Conservation (phyloP, 2,329 filamentous ascomycete genomes). For the Drechmeria coniospora region DNA sequence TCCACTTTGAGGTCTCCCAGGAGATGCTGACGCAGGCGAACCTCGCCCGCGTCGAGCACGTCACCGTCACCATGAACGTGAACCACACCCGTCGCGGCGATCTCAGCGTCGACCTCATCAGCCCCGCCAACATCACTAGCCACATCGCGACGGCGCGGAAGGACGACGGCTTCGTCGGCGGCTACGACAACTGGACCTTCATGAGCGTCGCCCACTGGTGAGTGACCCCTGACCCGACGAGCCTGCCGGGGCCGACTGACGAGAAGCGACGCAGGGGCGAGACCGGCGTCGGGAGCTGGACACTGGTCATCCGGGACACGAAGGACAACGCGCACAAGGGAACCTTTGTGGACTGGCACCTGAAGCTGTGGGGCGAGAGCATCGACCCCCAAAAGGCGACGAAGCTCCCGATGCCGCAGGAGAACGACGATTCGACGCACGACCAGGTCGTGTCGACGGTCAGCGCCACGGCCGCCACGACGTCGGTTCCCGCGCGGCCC, state of each 20-base stretch:
- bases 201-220: conserved; percentile 97
- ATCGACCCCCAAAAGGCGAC: conserved; percentile 60
- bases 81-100: conserved; percentile 79
- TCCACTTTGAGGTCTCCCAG: conserved; percentile 65
- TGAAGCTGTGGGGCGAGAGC: conserved; percentile 86
- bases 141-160: conserved; percentile 65
- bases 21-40: conserved; percentile 74
- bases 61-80: conserved; percentile 95
- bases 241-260: conserved; percentile 1
- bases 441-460: conserved; percentile 46
- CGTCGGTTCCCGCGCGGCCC: too few relatives aligned
- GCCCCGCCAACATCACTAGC: conserved; percentile 66
- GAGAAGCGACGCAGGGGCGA: conserved; percentile 62
- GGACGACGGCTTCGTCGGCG: conserved; percentile 47
- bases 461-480: too few relatives aligned
- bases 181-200: conserved; percentile 94
- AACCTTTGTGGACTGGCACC: conserved; percentile 76
- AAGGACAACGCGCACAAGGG: conserved; percentile 62
- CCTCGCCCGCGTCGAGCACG: conserved; percentile 75
- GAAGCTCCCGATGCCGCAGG: conserved; percentile 66
- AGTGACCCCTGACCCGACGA: conserved; percentile 23
- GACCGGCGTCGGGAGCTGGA: conserved; percentile 76
- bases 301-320: conserved; percentile 75
- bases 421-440: conserved; percentile 72
- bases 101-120: conserved; percentile 79